Base-by-base conservation (phyloP, 2,329 filamentous ascomycete species). In the Aspergillus fumigatus region DNA sequence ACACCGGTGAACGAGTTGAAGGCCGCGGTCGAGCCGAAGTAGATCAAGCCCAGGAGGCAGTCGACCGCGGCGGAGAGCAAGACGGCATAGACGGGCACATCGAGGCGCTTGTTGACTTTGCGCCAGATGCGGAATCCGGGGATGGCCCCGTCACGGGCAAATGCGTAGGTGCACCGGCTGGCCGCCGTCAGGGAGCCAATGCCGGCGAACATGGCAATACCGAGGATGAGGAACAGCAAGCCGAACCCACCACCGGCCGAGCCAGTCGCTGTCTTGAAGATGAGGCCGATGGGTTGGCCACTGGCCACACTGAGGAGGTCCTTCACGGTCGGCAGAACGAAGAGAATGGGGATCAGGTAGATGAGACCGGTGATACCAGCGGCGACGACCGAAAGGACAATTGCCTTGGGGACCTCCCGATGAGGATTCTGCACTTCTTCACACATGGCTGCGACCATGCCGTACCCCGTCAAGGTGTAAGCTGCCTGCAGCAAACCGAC, bases 1-100 rank as follows among this genome's bases (percentile, higher is more conserved):
- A 91, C 88, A 27, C 88, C 88, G 0, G 88, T 92, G 72, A 92
- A 92, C 9, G 85, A 87, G 77, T 88, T 88, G 77, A 92, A 92
- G 0, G 89, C 89, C 0, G 88, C 87, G 0, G 84, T 82, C 1
- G 86, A 89, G 9, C 89, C 89, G 61, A 92, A 90, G 75, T 90
- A 92, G 71, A 92, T 91, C 62, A 89, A 80, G 0, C 88, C 89
- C 0, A 92, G 80, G 10, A 92, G 75, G 62, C 84, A 88, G 70
- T 89, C 85, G 47, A 92, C 83, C 0, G 79, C 67, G 0, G 88
- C 86, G 0, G 88, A 90, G 2, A 92, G 78, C 3, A 85, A 75
- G 6, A 92, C 79, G 1, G 86, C 88, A 78, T 80, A 85, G 1
- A 93, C 76, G 0, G 90, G 89, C 54, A 92, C 85, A 56, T 87